Conservation (phyloP, 768 basidiomycete genomes). For the Leccinum sublutescens region DNA sequence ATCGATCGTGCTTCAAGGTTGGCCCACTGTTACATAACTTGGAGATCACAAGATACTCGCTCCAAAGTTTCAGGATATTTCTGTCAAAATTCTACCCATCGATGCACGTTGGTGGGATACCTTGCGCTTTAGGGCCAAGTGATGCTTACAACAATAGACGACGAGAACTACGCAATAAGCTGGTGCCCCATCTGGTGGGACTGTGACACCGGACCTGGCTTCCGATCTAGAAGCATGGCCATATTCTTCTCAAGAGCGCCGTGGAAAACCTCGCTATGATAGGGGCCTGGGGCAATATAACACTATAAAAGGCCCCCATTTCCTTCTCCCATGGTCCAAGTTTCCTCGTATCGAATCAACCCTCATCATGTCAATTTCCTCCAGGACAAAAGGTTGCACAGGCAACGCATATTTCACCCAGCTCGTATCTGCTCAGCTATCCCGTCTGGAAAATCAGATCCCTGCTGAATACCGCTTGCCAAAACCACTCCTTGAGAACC, state of each 20-base stretch:
- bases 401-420: slow-evolving; percentile 22
- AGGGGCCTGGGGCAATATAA: neutral
- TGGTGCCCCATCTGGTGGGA: neutral
- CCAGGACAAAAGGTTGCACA: slow-evolving; percentile 22
- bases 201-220: neutral
- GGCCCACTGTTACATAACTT: neutral
- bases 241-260: neutral
- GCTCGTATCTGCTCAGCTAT: slow-evolving; percentile 17
- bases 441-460: slow-evolving; percentile 26
- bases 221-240: neutral
- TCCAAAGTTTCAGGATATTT: neutral
- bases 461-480: slow-evolving; percentile 20
- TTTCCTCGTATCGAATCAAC: neutral
- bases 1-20: neutral
- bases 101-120: neutral
- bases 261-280: neutral
- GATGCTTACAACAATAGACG: neutral
- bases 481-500: slow-evolving; percentile 16
- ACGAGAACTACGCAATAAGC: neutral
- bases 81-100: neutral
- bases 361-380: slow-evolving; percentile 18
- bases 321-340: neutral
- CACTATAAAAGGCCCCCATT: neutral
- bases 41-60: neutral
- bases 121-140: neutral